Percentiles rank a stretch among this genome's conserved stretches.
Evolutionary conservation across 352 stramenopile species (phyloP).

Genomic region (Hyphochytrium catenoides): DNA sequence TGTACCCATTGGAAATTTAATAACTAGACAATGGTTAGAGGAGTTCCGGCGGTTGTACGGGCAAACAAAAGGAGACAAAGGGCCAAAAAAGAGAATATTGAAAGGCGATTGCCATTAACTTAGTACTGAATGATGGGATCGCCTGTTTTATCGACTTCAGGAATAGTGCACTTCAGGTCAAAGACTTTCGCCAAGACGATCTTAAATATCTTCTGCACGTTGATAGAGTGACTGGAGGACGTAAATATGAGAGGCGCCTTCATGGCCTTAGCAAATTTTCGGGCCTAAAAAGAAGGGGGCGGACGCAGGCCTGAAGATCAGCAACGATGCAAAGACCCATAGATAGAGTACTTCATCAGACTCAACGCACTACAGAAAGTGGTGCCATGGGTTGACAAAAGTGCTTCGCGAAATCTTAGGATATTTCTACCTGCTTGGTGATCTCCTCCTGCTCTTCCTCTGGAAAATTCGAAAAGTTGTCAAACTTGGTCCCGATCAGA

Average conservation of each 20-base stretch:
- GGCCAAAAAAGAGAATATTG: too few relatives aligned
- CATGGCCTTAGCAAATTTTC: conserved; percentile 83
- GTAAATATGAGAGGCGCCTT: conserved; percentile 81
- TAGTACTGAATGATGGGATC: conserved; percentile 75
- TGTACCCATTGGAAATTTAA: too few relatives aligned
- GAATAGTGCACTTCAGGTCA: conserved; percentile 76
- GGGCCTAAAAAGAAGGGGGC: too few relatives aligned
- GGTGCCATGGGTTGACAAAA: too few relatives aligned
- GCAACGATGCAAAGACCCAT: too few relatives aligned
- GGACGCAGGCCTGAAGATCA: too few relatives aligned
- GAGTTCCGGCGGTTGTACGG: too few relatives aligned
- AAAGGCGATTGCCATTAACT: conserved; percentile 4
- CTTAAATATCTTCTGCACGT: conserved; percentile 88
- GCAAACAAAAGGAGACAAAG: too few relatives aligned
- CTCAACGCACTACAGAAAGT: too few relatives aligned
- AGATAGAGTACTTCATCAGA: too few relatives aligned
- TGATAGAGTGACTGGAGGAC: conserved; percentile 76
- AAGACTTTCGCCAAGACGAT: conserved; percentile 80
- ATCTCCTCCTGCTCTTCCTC: conserved; percentile 76
- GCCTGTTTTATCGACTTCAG: conserved; percentile 67
- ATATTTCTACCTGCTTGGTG: conserved; percentile 68
- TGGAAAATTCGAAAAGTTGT: conserved; percentile 69
- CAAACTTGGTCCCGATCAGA: conserved; percentile 82
- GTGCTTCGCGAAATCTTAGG: too few relatives aligned
- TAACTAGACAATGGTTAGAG: too few relatives aligned